These are phyloP conservation scores for Populus ilicifolia DNA, from an alignment of 345 rosid genomes.

Conservation along the genomic window DNA sequence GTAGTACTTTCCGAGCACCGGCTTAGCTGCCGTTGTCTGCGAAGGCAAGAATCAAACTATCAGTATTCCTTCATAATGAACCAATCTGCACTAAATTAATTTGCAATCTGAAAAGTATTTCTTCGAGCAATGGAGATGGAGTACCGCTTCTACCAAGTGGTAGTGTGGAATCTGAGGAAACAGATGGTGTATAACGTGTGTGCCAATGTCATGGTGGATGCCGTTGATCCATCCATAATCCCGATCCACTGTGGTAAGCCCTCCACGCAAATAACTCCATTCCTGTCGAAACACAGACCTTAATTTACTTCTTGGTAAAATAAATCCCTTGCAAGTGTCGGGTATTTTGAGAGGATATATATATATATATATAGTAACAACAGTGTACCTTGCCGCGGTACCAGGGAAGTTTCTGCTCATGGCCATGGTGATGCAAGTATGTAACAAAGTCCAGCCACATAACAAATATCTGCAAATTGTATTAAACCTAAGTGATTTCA, in stretches of 20 bases:
- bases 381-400: constrained; percentile 75
- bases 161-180: constrained; percentile 96
- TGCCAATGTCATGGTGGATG: constrained; percentile 87
- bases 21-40: constrained; percentile 46
- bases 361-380: neutral
- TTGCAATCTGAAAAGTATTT: neutral
- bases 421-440: constrained; percentile 85
- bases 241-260: constrained; percentile 77
- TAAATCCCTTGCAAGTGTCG: neutral
- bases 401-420: constrained; percentile 84
- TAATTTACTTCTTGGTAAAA: neutral
- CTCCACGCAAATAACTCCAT: constrained; percentile 86
- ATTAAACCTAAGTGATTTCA: neutral
- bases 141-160: constrained; percentile 77
- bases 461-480: constrained; percentile 51
- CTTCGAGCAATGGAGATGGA: neutral
- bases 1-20: constrained; percentile 73
- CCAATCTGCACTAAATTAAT: neutral
- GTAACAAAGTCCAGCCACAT: constrained; percentile 84
- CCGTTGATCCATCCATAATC: constrained; percentile 73
- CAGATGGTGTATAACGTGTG: constrained; percentile 86
- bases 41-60: neutral
- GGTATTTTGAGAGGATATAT: neutral
- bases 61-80: neutral
- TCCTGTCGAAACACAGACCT: constrained; percentile 34